Evolutionary conservation across 495 filamentous ascomycete species (phyloP), one percentile per base, ranked within the genome.

Genomic region (Lophiostoma macrostomum): DNA sequence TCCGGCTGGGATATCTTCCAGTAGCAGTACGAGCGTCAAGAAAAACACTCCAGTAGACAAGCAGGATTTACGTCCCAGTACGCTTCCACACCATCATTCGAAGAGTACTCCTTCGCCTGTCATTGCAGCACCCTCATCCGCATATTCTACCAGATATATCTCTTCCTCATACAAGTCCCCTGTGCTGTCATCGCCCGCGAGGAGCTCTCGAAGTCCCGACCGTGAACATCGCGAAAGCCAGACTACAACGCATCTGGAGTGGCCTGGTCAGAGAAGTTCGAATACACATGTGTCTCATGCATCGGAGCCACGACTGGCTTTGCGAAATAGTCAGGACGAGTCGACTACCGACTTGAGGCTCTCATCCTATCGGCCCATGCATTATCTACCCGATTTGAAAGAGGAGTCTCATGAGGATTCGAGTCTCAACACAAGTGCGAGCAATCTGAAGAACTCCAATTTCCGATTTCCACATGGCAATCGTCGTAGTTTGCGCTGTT

Each of bases 351-450:
- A 56, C 20, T 34, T 61, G 19, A 52, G 58, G 46, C 35, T 56
- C 12, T 52, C 58, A 18, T 31, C 38, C 1, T 60, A 61, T 18
- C 35, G 52, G 28, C 50, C 50, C 2, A 5, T 38, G n/a, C 16
- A 50, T 13, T 63, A 69, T 57, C 56, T 71, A 14, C 60, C 68
- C 18, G 65, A 64, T 27, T 56, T 71, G 40, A 71, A 69, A 34
- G 68, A 71, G 39, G 68, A 71, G 52, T 66, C 67, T 7, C 58
- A 68, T 24, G 68, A 71, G 29, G 67, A 69, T 39, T 61, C 58
- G 3, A 61, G 58, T 49, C 39, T 61, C 19, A 61, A 61, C 28
- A 64, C 61, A 39, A 71, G 68, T 50, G 65, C 63, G 19, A 62
- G 52, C 18, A 64, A 50, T 36, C 30, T 60, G 19, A 60, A 56